Conservation (phyloP, 257 asterid genomes). For the Penstemon newberryi region DNA sequence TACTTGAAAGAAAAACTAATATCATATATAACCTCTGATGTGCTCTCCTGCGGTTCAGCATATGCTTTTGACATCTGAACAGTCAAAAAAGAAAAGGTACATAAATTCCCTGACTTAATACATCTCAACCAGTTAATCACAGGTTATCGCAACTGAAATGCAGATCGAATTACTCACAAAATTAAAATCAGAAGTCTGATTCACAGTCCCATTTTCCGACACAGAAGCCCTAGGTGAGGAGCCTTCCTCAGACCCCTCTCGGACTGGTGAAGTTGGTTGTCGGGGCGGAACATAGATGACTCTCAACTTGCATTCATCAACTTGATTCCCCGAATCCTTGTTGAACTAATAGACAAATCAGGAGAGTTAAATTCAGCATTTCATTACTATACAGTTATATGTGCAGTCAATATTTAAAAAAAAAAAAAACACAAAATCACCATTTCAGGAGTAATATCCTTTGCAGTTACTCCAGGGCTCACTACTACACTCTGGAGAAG, state of each 20-base stretch:
- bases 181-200: conserved; percentile 61
- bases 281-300: conserved; percentile 79
- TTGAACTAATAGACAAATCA: conserved; percentile 53
- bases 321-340: conserved; percentile 85
- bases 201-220: conserved; percentile 73
- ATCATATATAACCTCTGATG: conserved; percentile 59
- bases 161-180: conserved; percentile 49
- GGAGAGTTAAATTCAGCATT: conserved; percentile 1
- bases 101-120: neutral
- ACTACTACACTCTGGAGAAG: conserved; percentile 79
- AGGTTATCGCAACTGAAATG: conserved; percentile 11
- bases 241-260: conserved; percentile 96
- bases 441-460: conserved; percentile 84
- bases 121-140: neutral
- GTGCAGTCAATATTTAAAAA: conserved; percentile 1
- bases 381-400: neutral
- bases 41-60: conserved; percentile 58
- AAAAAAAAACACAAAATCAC: conserved; percentile 37
- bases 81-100: conserved; percentile 24
- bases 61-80: conserved; percentile 53
- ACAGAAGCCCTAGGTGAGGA: conserved; percentile 90
- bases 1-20: neutral
- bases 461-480: conserved; percentile 52
- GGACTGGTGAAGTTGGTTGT: conserved; percentile 88
- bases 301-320: conserved; percentile 88